Conservation (phyloP, 495 filamentous ascomycete genomes). For the Trichoderma orchidacearum region DNA sequence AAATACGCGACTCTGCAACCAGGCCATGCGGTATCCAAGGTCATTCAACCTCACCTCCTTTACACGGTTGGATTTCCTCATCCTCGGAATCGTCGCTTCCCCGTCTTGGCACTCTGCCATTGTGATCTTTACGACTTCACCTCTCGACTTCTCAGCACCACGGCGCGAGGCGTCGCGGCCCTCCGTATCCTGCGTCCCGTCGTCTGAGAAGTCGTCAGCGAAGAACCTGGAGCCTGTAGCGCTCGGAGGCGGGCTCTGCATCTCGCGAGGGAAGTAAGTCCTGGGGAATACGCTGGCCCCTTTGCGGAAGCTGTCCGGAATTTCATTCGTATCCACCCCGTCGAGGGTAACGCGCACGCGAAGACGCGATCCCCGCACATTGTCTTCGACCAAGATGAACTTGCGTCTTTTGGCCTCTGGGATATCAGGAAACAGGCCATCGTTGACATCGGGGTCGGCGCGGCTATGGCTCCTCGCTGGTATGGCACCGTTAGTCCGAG, state of each 20-base stretch:
- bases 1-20: constrained; percentile 85
- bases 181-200: constrained; percentile 41
- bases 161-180: constrained; percentile 17
- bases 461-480: constrained; percentile 5
- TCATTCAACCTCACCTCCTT: constrained; percentile 86
- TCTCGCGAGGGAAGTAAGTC: constrained; percentile 76
- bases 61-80: constrained; percentile 47
- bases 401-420: constrained; percentile 84
- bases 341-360: constrained; percentile 82
- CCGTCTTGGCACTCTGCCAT: constrained; percentile 52
- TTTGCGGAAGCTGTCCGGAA: constrained; percentile 86
- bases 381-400: constrained; percentile 91
- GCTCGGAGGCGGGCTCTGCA: constrained; percentile 62
- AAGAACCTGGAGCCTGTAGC: constrained; percentile 54
- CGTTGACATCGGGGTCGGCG: constrained; percentile 33
- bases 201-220: constrained; percentile 43
- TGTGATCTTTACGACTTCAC: constrained; percentile 39
- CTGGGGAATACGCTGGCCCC: constrained; percentile 79
- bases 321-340: constrained; percentile 78
- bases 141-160: constrained; percentile 6
- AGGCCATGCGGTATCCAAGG: constrained; percentile 86
- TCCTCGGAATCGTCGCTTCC: constrained; percentile 58
- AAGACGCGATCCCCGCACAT: constrained; percentile 59
- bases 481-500: background rate
- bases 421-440: constrained; percentile 68